Percentiles rank a stretch among this genome's conserved stretches.
These are phyloP conservation scores for Teunomyces atbi DNA, from an alignment of 805 yeast species.

Conservation along the genomic window DNA sequence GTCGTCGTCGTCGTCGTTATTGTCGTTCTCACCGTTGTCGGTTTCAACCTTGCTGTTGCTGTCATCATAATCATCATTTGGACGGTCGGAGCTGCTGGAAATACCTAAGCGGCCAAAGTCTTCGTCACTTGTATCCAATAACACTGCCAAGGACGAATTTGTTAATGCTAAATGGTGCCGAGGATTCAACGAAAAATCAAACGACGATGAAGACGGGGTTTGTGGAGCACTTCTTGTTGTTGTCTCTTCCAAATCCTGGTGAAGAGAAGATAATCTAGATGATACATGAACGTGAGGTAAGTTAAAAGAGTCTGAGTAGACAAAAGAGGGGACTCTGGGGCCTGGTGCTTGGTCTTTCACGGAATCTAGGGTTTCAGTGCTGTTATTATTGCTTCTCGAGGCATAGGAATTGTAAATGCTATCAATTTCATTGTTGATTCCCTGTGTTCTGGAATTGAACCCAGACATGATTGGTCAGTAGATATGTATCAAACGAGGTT, in stretches of 20 bases:
- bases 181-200: constrained; percentile 27
- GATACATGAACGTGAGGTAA: constrained; percentile 19
- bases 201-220: constrained; percentile 27
- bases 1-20: constrained; percentile 10
- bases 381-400: constrained; percentile 9
- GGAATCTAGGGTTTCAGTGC: constrained; percentile 30
- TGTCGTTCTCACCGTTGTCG: neutral
- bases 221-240: constrained; percentile 23
- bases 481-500: neutral
- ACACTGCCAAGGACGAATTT: constrained; percentile 36
- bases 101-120: constrained; percentile 1
- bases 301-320: constrained; percentile 5
- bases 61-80: neutral
- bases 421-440: constrained; percentile 20
- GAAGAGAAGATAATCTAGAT: constrained; percentile 22
- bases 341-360: constrained; percentile 15
- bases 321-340: constrained; percentile 2
- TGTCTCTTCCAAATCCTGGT: constrained; percentile 10
- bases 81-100: constrained; percentile 3
- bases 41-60: neutral
- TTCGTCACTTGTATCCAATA: constrained; percentile 23
- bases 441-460: neutral
- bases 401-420: constrained; percentile 21
- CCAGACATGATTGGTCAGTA: neutral
- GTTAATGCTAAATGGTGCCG: constrained; percentile 24